These are phyloP conservation scores for Aspergillus incahuasiensis DNA, from an alignment of 495 filamentous ascomycete species.

Conservation along the genomic window DNA sequence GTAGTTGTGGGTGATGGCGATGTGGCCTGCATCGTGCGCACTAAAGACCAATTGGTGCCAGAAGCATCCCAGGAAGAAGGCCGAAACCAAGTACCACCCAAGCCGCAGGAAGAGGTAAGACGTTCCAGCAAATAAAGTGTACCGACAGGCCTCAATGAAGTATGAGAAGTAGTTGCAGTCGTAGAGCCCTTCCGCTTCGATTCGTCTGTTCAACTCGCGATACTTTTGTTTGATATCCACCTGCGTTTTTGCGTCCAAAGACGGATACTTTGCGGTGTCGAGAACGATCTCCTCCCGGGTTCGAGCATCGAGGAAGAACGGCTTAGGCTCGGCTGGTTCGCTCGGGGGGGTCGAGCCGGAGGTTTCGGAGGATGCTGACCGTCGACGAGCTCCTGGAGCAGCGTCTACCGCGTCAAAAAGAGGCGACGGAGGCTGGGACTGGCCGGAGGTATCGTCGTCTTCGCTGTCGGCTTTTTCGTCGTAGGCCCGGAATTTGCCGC, in stretches of 20 bases:
- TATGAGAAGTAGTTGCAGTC: conserved; percentile 84
- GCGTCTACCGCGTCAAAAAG: conserved; percentile 57
- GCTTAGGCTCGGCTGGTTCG: conserved; percentile 31
- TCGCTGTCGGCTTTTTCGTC: conserved; percentile 27
- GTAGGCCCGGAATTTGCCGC: conserved; percentile 70
- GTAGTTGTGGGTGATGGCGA: conserved; percentile 93
- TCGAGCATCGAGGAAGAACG: conserved; percentile 66
- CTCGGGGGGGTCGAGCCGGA: conserved; percentile 29
- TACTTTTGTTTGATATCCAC: conserved; percentile 76
- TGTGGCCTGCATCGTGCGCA: conserved; percentile 94
- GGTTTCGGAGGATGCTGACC: conserved; percentile 30
- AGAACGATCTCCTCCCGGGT: conserved; percentile 71
- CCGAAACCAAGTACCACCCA: conserved; percentile 72
- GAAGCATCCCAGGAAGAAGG: conserved; percentile 72
- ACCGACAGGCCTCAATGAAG: conserved; percentile 69
- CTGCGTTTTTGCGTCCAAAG: conserved; percentile 71
- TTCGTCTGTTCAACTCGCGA: conserved; percentile 62
- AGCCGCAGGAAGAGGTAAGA: conserved; percentile 60
- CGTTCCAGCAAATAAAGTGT: conserved; percentile 61
- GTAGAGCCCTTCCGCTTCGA: conserved; percentile 73
- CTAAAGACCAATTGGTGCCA: conserved; percentile 97
- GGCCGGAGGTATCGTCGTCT: conserved; percentile 33
- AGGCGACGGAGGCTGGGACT: conserved; percentile 54
- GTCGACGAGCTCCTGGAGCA: conserved; percentile 28
- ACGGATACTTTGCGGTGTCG: conserved; percentile 77